Evolutionary conservation across 2,329 filamentous ascomycete genomes (phyloP).

Genomic region (Acarospora socialis): DNA sequence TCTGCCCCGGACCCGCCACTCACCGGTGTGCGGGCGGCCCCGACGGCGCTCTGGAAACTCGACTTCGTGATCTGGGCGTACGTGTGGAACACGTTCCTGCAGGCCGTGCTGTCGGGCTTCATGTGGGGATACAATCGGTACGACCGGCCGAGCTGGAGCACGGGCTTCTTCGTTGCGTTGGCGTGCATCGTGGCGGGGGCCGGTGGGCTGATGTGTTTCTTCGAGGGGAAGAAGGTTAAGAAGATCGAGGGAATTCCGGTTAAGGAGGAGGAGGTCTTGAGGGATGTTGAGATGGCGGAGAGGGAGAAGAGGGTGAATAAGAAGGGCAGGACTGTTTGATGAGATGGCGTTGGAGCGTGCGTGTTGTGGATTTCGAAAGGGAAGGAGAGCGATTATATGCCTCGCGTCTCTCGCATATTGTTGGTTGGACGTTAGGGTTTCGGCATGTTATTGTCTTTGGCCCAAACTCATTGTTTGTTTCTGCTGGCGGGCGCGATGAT

Average conservation of each 20-base stretch:
- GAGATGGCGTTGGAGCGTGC: too few species aligned
- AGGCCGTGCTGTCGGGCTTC: constrained; percentile 56
- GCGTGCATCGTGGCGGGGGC: constrained; percentile 55
- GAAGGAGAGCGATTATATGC: too few species aligned
- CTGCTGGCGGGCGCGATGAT: too few species aligned
- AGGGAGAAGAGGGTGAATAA: constrained; percentile 39
- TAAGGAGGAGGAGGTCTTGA: constrained; percentile 36
- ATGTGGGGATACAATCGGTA: constrained; percentile 73
- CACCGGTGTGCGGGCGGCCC: constrained; percentile 55
- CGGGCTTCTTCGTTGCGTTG: constrained; percentile 62
- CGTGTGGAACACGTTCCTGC: constrained; percentile 64
- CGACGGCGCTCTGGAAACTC: constrained; percentile 59
- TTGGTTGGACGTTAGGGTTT: too few species aligned
- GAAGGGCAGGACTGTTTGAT: constrained; percentile 25
- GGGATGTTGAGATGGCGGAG: constrained; percentile 22
- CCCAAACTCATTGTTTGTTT: too few species aligned
- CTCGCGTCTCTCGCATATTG: too few species aligned
- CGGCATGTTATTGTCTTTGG: too few species aligned
- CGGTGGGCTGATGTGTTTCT: constrained; percentile 55
- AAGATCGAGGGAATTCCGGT: constrained; percentile 54
- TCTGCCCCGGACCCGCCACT: constrained; percentile 53
- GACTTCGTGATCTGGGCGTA: constrained; percentile 70
- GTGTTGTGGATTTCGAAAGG: too few species aligned
- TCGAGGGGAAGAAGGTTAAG: constrained; percentile 60
- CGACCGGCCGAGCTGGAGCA: constrained; percentile 63